These are phyloP conservation scores for Casaregolazyma lundiana DNA, from an alignment of 1,139 yeast genomes.

Conservation along the genomic window DNA sequence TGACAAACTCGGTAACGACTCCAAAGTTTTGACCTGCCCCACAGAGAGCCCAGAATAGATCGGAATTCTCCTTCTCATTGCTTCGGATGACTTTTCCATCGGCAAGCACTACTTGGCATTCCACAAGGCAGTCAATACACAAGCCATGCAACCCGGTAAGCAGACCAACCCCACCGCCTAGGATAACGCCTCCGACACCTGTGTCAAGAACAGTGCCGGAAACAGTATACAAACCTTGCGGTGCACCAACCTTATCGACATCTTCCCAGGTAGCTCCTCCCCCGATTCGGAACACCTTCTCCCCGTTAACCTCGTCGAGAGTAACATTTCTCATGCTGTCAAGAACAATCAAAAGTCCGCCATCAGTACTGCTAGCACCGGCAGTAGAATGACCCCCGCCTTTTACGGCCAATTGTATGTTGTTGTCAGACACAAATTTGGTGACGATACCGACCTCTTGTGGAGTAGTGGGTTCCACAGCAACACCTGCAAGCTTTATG, in stretches of 20 bases:
- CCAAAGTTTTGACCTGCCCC: not conserved
- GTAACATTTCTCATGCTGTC: not conserved
- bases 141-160: not conserved
- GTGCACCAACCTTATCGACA: not conserved
- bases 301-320: not conserved
- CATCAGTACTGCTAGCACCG: not conserved
- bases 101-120: not conserved
- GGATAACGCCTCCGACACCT: not conserved
- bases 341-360: not conserved
- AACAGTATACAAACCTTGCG: not conserved
- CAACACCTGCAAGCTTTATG: not conserved
- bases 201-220: not conserved
- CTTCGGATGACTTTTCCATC: not conserved
- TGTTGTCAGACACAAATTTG: not conserved
- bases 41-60: not conserved
- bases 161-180: not conserved
- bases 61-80: not conserved
- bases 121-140: not conserved
- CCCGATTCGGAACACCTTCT: not conserved
- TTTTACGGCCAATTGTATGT: not conserved
- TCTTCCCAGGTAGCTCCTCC: conserved; percentile 1
- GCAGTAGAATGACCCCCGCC: not conserved
- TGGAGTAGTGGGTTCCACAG: conserved; percentile 1
- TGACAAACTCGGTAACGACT: not conserved
- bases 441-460: not conserved